Evolutionary conservation across 768 basidiomycete species (phyloP), one percentile per base, ranked within the genome.

Genomic region (Agaricus blazei): DNA sequence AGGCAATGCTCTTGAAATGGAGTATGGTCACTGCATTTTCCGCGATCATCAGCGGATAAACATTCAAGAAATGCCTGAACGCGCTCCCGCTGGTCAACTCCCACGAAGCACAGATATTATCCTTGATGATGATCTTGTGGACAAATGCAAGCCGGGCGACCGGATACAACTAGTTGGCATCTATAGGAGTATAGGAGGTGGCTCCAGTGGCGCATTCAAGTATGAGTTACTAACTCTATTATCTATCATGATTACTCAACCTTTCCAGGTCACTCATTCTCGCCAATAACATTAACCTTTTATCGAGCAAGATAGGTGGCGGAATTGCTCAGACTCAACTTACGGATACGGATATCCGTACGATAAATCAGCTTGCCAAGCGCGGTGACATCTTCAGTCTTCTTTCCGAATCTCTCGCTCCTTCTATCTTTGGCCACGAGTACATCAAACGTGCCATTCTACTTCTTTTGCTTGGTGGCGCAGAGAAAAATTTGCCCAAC

Each of bases 1-100:
- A 51, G 95, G 93, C 2, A 82, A 85, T 64, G 75, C 83, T 23
- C 75, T 99, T 48, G 83, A 93, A 70, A 97, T 87, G 62, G 97
- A 99, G 72, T 98, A 85, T 66, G 97, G 97, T 4, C 76, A 87
- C 59, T 92, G 89, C 66, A 82, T 89, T 7, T 99, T 97, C 75
- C 79, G 91, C 54, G 97, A 99, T 71, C 93, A 98, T 70, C 97
- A 99, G 71, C 85, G 93, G 60, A 91, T 98, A 66, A 93, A 87
- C 69, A 98, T 99, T 59, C 97, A 99, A 73, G 97, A 99, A 67
- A 98, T 99, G 96, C 97, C 97, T 2, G 97, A 99, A 72, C 85
- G 97, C 24, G 95, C 97, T 12, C 97, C 97, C 26, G 90, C 97
- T 43, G 97, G 97, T 28, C 96, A 98, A 69, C 77, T 99, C 28